Evolutionary conservation across 371 early-diverging fungal species (phyloP).

Genomic region (Phascolomyces articulosus): DNA sequence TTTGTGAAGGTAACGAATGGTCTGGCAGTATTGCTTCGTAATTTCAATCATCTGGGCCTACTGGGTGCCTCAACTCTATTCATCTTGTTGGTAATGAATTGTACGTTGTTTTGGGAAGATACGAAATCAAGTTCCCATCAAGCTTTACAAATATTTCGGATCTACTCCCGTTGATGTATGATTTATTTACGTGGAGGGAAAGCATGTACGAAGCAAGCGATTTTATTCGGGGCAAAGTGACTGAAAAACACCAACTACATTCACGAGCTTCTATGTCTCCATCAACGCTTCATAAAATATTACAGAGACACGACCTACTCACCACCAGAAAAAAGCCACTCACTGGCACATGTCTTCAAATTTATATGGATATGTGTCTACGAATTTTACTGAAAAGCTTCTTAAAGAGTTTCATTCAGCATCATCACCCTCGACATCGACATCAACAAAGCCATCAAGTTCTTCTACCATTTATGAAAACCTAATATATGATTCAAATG

Average conservation of each 20-base stretch:
- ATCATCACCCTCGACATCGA: not conserved
- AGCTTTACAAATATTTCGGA: not conserved
- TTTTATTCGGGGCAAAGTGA: not conserved
- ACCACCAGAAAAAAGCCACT: not conserved
- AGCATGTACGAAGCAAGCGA: not conserved
- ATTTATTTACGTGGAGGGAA: not conserved
- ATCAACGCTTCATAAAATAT: not conserved
- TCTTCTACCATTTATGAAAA: not conserved
- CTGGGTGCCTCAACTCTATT: not conserved
- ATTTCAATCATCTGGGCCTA: conserved; percentile 1
- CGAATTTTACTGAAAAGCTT: not conserved
- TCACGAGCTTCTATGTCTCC: not conserved
- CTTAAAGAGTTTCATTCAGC: not conserved
- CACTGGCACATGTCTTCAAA: not conserved
- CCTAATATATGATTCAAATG: not conserved
- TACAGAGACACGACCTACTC: conserved; percentile 1
- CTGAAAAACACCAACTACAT: not conserved
- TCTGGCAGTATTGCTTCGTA: not conserved
- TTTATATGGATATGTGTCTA: not conserved
- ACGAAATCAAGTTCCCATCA: not conserved
- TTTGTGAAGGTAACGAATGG: not conserved
- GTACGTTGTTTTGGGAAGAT: not conserved
- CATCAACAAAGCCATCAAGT: not conserved
- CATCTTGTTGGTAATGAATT: not conserved
- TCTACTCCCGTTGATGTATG: not conserved